Evolutionary conservation across 768 basidiomycete genomes (phyloP).

Genomic region (Paxillus rubicundulus): DNA sequence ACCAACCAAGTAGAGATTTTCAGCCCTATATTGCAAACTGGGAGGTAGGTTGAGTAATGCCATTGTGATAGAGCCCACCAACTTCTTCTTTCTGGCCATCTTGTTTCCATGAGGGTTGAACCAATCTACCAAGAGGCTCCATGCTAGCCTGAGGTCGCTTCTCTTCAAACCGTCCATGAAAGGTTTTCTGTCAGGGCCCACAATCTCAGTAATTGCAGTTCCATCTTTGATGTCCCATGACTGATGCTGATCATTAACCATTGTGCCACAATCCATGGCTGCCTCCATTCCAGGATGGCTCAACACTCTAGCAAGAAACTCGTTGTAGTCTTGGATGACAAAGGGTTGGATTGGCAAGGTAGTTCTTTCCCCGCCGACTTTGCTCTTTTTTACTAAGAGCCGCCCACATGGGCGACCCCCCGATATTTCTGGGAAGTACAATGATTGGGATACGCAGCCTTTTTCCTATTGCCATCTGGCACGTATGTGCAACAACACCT

Average conservation of each 20-base stretch:
- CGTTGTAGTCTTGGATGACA: slow-evolving; percentile 26
- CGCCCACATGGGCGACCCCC: slow-evolving; percentile 12
- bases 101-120: slow-evolving; percentile 27
- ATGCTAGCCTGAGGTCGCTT: slow-evolving; percentile 15
- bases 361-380: neutral
- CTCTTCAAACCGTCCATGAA: slow-evolving; percentile 17
- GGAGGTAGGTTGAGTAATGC: slow-evolving; percentile 23
- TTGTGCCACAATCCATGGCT: slow-evolving; percentile 21
- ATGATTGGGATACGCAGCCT: slow-evolving; percentile 13
- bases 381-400: neutral
- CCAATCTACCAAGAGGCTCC: slow-evolving; percentile 27
- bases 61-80: slow-evolving; percentile 13
- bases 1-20: slow-evolving; percentile 39
- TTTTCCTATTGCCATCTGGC: neutral
- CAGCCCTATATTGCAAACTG: slow-evolving; percentile 7
- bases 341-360: slow-evolving; percentile 13
- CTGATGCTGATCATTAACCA: neutral
- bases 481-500: slow-evolving; percentile 26
- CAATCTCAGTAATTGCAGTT: slow-evolving; percentile 23
- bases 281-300: slow-evolving; percentile 26
- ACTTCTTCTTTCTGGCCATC: slow-evolving; percentile 13
- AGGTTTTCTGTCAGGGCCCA: slow-evolving; percentile 21
- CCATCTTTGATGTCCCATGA: slow-evolving; percentile 30
- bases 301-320: slow-evolving; percentile 29
- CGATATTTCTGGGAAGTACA: slow-evolving; percentile 17